Percentiles rank a stretch among this genome's conserved stretches.
These are phyloP conservation scores for Xylona heveae DNA, from an alignment of 495 filamentous ascomycete genomes.

Conservation along the genomic window DNA sequence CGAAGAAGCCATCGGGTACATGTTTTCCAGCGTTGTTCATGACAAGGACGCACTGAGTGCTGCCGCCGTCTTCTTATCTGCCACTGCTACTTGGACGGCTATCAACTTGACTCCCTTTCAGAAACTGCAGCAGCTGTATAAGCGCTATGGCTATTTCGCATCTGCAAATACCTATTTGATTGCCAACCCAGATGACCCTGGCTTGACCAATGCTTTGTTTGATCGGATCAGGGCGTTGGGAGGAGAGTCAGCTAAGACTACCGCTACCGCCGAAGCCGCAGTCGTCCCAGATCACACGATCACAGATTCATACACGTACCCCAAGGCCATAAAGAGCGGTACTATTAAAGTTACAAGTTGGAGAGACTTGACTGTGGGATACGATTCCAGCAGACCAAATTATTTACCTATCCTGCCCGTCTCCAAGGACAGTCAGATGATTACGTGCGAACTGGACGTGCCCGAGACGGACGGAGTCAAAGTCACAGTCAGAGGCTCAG, in stretches of 20 bases:
- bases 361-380: conserved; percentile 47
- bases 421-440: conserved; percentile 41
- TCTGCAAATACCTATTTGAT: conserved; percentile 48
- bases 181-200: too few relatives aligned
- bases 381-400: conserved; percentile 33
- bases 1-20: conserved; percentile 58
- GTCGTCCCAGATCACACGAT: too few relatives aligned
- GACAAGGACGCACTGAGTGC: conserved; percentile 56
- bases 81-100: conserved; percentile 27
- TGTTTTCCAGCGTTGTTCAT: conserved; percentile 41
- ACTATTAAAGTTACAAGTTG: conserved; percentile 31
- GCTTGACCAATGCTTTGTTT: too few relatives aligned
- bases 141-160: conserved; percentile 40
- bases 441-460: conserved; percentile 41
- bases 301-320: too few relatives aligned
- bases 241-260: too few relatives aligned
- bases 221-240: too few relatives aligned
- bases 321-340: conserved; percentile 27
- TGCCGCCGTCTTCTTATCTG: conserved; percentile 39
- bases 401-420: conserved; percentile 34
- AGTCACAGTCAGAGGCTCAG: conserved; percentile 46
- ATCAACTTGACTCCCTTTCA: conserved; percentile 33
- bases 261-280: too few relatives aligned
- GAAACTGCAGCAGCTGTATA: conserved; percentile 39
- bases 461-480: conserved; percentile 24